phyloP scores from a whole-genome alignment of 2,329 filamentous ascomycete species.

The Simplicillium aogashimaense region DNA sequence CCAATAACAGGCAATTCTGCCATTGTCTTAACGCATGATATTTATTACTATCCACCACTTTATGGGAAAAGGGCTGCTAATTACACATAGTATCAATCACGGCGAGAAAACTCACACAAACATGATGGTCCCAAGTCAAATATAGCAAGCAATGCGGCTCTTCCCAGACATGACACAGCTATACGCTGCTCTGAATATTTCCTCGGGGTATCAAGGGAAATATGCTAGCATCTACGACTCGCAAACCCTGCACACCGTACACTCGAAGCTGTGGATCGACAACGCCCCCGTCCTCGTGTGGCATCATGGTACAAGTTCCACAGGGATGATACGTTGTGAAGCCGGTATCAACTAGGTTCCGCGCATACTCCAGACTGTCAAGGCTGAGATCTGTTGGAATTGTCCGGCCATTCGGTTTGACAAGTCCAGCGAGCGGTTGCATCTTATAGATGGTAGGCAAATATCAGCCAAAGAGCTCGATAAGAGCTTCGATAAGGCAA shows the following conservation, averaged over 20 bases:
- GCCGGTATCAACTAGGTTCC: constrained; percentile 20
- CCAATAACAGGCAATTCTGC: no score
- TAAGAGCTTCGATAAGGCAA: background rate
- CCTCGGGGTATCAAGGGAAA: constrained; percentile 30
- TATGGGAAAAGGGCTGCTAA: no score
- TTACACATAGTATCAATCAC: no score
- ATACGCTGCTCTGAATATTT: constrained; percentile 18
- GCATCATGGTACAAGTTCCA: constrained; percentile 26
- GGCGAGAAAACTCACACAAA: no score
- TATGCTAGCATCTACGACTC: constrained; percentile 33
- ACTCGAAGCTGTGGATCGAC: constrained; percentile 29
- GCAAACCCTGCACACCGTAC: constrained; percentile 29
- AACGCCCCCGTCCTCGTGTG: constrained; percentile 29
- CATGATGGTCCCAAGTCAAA: no score
- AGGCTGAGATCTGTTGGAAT: constrained; percentile 17
- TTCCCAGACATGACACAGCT: no score
- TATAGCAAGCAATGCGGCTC: no score
- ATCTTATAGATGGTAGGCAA: constrained; percentile 25
- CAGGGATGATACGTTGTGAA: constrained; percentile 24
- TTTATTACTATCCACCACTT: no score
- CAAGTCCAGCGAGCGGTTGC: constrained; percentile 27
- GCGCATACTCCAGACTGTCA: constrained; percentile 19
- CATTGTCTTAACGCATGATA: no score
- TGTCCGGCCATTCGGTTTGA: constrained; percentile 22
- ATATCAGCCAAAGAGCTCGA: constrained; percentile 12